Conservation (phyloP, 1,139 yeast genomes). For the Diutina scorzettiae region DNA sequence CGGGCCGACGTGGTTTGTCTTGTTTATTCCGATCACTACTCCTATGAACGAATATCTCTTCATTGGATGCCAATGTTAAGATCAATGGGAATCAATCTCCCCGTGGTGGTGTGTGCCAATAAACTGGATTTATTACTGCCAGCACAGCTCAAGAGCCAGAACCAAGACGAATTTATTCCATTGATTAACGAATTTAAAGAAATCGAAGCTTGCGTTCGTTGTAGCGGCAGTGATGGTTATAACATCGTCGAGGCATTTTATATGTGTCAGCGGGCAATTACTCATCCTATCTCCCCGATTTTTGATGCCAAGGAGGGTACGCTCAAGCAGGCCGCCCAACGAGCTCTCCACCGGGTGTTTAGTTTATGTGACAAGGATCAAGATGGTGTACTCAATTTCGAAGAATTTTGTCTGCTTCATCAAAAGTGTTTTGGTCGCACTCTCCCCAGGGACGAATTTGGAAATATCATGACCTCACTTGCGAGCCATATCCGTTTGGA, state of each 20-base stretch:
- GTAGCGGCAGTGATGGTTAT: slow-evolving; percentile 68
- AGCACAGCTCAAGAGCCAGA: slow-evolving; percentile 19
- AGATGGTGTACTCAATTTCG: slow-evolving; percentile 65
- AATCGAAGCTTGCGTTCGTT: slow-evolving; percentile 80
- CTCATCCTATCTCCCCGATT: slow-evolving; percentile 87
- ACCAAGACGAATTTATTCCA: slow-evolving; percentile 73
- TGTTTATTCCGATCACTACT: slow-evolving; percentile 85
- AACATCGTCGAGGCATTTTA: slow-evolving; percentile 88
- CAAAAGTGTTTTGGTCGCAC: slow-evolving; percentile 50
- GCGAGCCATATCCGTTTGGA: slow-evolving; percentile 19
- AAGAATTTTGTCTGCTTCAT: slow-evolving; percentile 61
- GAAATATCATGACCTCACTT: slow-evolving; percentile 18
- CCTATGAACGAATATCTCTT: slow-evolving; percentile 79
- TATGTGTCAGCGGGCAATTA: slow-evolving; percentile 81
- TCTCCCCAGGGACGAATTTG: slow-evolving; percentile 18
- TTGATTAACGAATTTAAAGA: slow-evolving; percentile 84
- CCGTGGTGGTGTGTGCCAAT: slow-evolving; percentile 84
- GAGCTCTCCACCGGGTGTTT: slow-evolving; percentile 72
- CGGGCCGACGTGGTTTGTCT: slow-evolving; percentile 88
- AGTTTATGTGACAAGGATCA: slow-evolving; percentile 82
- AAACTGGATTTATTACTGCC: slow-evolving; percentile 42
- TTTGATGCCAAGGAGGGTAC: slow-evolving; percentile 85
- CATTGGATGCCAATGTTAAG: slow-evolving; percentile 94
- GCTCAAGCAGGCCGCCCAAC: slow-evolving; percentile 63
- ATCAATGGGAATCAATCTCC: slow-evolving; percentile 83